Conservation (phyloP, 129 eudicot genomes). For the Logfia minima region DNA sequence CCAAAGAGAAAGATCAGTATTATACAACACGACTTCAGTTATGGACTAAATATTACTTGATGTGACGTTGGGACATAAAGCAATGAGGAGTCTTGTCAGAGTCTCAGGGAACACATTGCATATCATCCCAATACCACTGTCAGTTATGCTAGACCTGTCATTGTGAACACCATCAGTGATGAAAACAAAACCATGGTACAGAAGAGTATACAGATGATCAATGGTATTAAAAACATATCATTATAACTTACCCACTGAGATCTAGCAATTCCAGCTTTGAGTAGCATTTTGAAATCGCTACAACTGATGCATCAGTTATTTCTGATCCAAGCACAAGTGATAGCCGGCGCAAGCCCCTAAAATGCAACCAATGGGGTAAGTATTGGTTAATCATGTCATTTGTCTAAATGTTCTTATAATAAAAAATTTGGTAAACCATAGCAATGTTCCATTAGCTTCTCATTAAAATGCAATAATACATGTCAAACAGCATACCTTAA, state of each 20-base stretch:
- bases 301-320: constrained; percentile 95
- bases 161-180: constrained; percentile 12
- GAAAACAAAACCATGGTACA: background rate
- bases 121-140: constrained; percentile 95
- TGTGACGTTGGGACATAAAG: constrained; percentile 89
- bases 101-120: constrained; percentile 90
- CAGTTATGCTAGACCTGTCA: constrained; percentile 92
- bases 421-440: background rate
- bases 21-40: background rate
- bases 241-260: constrained; percentile 84
- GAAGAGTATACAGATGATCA: background rate
- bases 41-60: constrained; percentile 59
- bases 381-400: background rate
- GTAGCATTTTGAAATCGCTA: constrained; percentile 79
- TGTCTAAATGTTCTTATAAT: background rate
- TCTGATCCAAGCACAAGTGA: constrained; percentile 87
- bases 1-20: background rate
- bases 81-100: constrained; percentile 73
- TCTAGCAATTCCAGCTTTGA: constrained; percentile 88
- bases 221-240: background rate
- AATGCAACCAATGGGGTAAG: background rate
- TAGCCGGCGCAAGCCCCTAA: constrained; percentile 60
- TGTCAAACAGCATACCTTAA: background rate
- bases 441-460: background rate
- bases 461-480: background rate